These are phyloP conservation scores for Suhomyces sp. DNA, from an alignment of 805 yeast species.

Conservation along the genomic window DNA sequence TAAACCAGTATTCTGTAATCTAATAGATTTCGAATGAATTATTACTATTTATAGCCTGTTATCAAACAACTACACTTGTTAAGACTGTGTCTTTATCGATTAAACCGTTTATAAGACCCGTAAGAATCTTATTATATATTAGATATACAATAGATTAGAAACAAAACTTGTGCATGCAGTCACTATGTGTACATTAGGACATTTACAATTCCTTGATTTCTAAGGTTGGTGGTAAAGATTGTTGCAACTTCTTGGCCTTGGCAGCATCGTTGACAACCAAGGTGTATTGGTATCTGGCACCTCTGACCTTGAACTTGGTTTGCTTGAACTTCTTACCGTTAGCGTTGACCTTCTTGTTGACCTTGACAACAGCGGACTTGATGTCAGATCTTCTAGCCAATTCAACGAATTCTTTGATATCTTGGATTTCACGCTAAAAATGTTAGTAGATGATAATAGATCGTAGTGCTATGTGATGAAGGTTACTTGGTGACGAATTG, in stretches of 20 bases:
- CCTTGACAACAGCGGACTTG: slow-evolving; percentile 89
- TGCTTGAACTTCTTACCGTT: slow-evolving; percentile 84
- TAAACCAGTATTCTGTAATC: not conserved
- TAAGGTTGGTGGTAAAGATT: slow-evolving; percentile 94
- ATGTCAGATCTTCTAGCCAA: slow-evolving; percentile 96
- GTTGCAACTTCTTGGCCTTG: slow-evolving; percentile 96
- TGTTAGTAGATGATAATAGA: slow-evolving; percentile 15
- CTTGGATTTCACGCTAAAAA: slow-evolving; percentile 70
- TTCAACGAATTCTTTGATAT: slow-evolving; percentile 96
- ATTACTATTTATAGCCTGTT: slow-evolving; percentile 3
- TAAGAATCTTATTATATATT: slow-evolving; percentile 9
- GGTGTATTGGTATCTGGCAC: slow-evolving; percentile 91
- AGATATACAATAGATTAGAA: slow-evolving; percentile 11
- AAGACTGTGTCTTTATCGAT: slow-evolving; percentile 1
- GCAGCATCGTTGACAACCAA: slow-evolving; percentile 91
- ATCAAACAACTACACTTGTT: slow-evolving; percentile 1
- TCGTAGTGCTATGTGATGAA: no score
- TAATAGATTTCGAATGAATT: not conserved
- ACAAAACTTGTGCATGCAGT: slow-evolving; percentile 7
- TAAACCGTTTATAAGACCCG: slow-evolving; percentile 8
- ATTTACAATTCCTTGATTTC: slow-evolving; percentile 56
- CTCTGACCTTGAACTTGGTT: slow-evolving; percentile 99
- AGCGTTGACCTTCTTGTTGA: slow-evolving; percentile 79
- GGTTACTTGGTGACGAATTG: no score
- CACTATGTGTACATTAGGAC: slow-evolving; percentile 8